Evolutionary conservation across 345 rosid species (phyloP), one percentile per base, ranked within the genome.

Genomic region (Eucalyptus decipiens): DNA sequence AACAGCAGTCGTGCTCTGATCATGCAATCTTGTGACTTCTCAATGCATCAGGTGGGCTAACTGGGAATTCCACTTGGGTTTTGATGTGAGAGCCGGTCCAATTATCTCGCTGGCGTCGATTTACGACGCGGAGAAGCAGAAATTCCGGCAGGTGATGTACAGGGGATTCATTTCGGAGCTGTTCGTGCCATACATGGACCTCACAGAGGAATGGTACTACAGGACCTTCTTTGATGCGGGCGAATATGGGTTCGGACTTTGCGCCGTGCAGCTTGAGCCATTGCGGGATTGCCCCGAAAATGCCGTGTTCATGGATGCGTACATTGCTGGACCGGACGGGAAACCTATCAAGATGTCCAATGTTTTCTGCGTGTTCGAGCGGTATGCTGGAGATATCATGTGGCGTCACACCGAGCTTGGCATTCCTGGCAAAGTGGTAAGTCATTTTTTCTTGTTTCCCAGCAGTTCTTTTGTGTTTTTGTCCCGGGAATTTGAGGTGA

Each of bases 101-200:
- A 90, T 94, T 26, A 93, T 95, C 89, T 95, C 97, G 6, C 93
- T 95, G 34, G 97, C 97, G 54, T 94, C 95, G 12, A 89, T 97
- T 52, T 91, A 91, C 24, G 97, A 96, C 4, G 48, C 92, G 23
- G 90, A 48, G 51, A 69, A 80, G 56, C 90, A 92, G 83, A 91
- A 88, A 51, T 90, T 54, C 60, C 93, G 96, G 7, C 88, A 87
- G 47, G 96, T 97, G 50, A 81, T 96, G 24, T 95, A 95, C 28
- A 95, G 90, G 91, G 97, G 97, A 30, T 96, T 95, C 89, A 92
- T 95, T 43, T 95, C 98, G 5, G 98, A 97, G 93, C 94, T 97
- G 28, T 97, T 95, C 88, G 99, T 97, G 42, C 99, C 97, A 2
- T 96, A 96, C 52, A 95, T 94, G 97, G 97, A 97, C 91, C 97